Evolutionary conservation across 352 stramenopile species (phyloP).

Genomic region (Globisporangium canariense): DNA sequence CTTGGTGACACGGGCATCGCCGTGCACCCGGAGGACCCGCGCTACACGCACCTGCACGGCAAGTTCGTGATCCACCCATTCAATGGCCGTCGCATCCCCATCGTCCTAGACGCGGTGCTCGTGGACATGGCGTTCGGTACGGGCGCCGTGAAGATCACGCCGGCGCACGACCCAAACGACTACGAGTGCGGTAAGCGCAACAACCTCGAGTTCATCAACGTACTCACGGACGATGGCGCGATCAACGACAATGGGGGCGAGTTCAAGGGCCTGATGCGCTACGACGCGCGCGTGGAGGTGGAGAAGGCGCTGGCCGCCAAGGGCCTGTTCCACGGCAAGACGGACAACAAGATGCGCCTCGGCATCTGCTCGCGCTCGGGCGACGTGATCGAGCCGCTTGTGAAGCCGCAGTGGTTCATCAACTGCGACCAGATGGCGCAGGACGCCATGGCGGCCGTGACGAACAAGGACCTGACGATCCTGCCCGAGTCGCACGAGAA

Average conservation of each 20-base stretch:
- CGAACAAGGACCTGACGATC: conserved; percentile 80
- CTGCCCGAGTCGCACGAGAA: conserved; percentile 90
- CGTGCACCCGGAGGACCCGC: conserved; percentile 97
- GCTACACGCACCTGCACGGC: conserved; percentile 98
- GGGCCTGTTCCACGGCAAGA: conserved; percentile 95
- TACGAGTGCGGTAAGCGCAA: conserved; percentile 98
- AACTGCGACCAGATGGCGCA: conserved; percentile 68
- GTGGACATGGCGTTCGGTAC: conserved; percentile 99
- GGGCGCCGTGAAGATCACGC: conserved; percentile 99
- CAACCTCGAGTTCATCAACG: conserved; percentile 97
- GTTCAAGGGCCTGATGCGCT: conserved; percentile 87
- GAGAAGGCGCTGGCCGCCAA: conserved; percentile 93
- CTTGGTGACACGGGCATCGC: conserved; percentile 97
- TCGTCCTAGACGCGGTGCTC: conserved; percentile 94
- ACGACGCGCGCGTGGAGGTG: conserved; percentile 83
- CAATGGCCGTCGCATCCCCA: conserved; percentile 95
- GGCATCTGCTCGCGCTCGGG: conserved; percentile 97
- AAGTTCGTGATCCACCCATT: conserved; percentile 99
- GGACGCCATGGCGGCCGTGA: conserved; percentile 79
- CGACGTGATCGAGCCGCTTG: conserved; percentile 99
- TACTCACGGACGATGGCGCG: conserved; percentile 95
- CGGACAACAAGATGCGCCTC: conserved; percentile 98
- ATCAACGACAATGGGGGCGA: conserved; percentile 94
- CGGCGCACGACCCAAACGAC: conserved; percentile 98
- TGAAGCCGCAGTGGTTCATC: conserved; percentile 98